Evolutionary conservation across 2,329 filamentous ascomycete species (phyloP), one percentile per base, ranked within the genome.

Genomic region (Macrophomina pseudophaseolina): DNA sequence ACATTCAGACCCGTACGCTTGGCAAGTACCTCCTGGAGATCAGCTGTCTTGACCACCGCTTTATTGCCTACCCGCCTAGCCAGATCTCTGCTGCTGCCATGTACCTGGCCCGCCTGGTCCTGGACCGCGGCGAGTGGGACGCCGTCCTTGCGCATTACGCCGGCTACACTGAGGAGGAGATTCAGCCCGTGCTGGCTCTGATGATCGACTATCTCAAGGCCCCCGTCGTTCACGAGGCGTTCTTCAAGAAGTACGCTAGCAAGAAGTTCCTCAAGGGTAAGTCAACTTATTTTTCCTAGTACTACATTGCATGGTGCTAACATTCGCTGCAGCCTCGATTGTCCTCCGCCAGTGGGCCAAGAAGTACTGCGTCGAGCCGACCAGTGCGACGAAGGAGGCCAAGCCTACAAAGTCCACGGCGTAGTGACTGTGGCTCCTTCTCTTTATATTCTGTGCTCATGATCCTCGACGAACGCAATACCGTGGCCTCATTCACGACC

Each of bases 171-270:
- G 94, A 98, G 79, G 89, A 94, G 54, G 92, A 99, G 80, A 93
- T 99, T 72, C 88, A 94, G 78, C 94, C 94, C 11, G 92, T 98
- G 48, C 92, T 97, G 75, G 87, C 91, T 73, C 86, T 98, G 68
- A 97, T 99, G 94, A 89, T 99, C 69, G 94, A 99, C 79, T 99
- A 99, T 78, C 90, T 99, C 46, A 91, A 91, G 67, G 89, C 92
- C 12, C 95, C 94, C 32, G 91, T 97, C 64, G 87, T 90, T 51
- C 95, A 99, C 76, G 94, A 98, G 78, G 96, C 95, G 44, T 97
- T 99, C 85, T 98, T 97, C 86, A 97, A 97, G 87, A 99, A 99
- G 82, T 99, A 99, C 79, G 95, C 95, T 66, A 97, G 93, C 87
- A 99, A 98, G 86, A 97, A 97, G 82, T 99, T 98, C 82, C 83